Conservation (phyloP, 805 yeast genomes). For the Pichia ethanolica region DNA sequence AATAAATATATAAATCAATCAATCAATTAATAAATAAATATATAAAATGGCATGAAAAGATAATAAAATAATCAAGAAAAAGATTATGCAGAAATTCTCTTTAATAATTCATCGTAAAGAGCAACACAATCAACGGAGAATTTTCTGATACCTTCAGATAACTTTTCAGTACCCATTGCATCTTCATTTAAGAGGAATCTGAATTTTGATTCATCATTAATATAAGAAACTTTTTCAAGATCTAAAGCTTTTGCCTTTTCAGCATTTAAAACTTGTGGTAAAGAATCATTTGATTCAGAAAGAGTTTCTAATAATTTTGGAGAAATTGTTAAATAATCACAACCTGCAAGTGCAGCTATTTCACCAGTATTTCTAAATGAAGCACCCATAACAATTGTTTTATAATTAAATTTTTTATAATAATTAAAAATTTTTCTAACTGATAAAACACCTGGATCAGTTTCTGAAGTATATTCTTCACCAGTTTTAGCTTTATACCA, state of each 20-base stretch:
- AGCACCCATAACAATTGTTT: slow-evolving; percentile 99
- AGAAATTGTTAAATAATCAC: slow-evolving; percentile 91
- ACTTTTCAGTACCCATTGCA: slow-evolving; percentile 97
- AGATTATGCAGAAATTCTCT: slow-evolving; percentile 27
- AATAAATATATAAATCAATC: too few relatives aligned
- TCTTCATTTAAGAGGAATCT: slow-evolving; percentile 90
- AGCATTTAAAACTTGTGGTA: slow-evolving; percentile 78
- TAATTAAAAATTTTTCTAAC: slow-evolving; percentile 89
- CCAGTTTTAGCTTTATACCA: slow-evolving; percentile 96
- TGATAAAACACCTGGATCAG: slow-evolving; percentile 94
- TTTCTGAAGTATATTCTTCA: slow-evolving; percentile 66
- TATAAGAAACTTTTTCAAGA: slow-evolving; percentile 64
- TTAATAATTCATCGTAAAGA: slow-evolving; percentile 58
- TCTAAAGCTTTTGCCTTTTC: slow-evolving; percentile 48
- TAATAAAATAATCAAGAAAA: neutral
- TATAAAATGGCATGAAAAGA: too few relatives aligned
- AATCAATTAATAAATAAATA: too few relatives aligned
- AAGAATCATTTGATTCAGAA: slow-evolving; percentile 64
- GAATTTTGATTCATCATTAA: slow-evolving; percentile 84
- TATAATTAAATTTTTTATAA: slow-evolving; percentile 94
- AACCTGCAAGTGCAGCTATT: slow-evolving; percentile 94
- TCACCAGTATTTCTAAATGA: slow-evolving; percentile 97
- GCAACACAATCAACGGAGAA: slow-evolving; percentile 91
- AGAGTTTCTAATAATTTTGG: slow-evolving; percentile 89
- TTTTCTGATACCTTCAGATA: slow-evolving; percentile 95